Evolutionary conservation across 2,329 filamentous ascomycete genomes (phyloP).

Genomic region (Aspergillus uvarum): DNA sequence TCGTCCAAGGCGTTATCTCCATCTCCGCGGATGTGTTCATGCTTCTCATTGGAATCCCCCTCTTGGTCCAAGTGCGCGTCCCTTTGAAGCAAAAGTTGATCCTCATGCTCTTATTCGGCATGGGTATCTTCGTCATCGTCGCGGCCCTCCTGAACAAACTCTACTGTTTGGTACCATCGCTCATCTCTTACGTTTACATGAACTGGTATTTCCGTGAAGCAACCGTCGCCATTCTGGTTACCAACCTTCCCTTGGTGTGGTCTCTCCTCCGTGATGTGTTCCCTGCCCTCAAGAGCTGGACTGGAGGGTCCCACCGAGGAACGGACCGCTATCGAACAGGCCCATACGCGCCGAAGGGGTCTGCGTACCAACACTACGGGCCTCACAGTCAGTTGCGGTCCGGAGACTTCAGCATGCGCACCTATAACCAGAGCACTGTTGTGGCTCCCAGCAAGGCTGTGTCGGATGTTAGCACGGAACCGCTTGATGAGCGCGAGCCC

Average conservation of each 20-base stretch:
- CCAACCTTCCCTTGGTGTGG: constrained; percentile 54
- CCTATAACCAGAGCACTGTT: constrained; percentile 28
- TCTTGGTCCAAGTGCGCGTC: constrained; percentile 42
- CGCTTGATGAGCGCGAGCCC: constrained; percentile 29
- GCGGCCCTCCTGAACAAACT: constrained; percentile 53
- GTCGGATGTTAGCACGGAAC: constrained; percentile 28
- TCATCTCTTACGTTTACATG: constrained; percentile 47
- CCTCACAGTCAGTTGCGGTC: constrained; percentile 28
- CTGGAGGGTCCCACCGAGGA: constrained; percentile 36
- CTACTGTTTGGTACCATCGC: constrained; percentile 44
- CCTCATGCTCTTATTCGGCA: constrained; percentile 43
- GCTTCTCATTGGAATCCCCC: constrained; percentile 45
- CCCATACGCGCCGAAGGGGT: constrained; percentile 33
- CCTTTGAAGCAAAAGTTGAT: constrained; percentile 47
- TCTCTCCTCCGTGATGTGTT: constrained; percentile 52
- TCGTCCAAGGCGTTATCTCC: constrained; percentile 47
- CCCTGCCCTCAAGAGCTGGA: constrained; percentile 42
- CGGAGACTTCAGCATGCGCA: constrained; percentile 33
- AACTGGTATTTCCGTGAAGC: constrained; percentile 52
- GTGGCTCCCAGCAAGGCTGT: constrained; percentile 29
- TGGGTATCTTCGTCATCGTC: constrained; percentile 50
- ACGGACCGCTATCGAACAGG: constrained; percentile 36
- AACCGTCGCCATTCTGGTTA: constrained; percentile 48
- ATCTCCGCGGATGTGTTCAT: constrained; percentile 47
- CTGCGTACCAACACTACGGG: constrained; percentile 29